Conservation (phyloP, 108 stramenopile genomes). For the Fistulifera solaris region DNA sequence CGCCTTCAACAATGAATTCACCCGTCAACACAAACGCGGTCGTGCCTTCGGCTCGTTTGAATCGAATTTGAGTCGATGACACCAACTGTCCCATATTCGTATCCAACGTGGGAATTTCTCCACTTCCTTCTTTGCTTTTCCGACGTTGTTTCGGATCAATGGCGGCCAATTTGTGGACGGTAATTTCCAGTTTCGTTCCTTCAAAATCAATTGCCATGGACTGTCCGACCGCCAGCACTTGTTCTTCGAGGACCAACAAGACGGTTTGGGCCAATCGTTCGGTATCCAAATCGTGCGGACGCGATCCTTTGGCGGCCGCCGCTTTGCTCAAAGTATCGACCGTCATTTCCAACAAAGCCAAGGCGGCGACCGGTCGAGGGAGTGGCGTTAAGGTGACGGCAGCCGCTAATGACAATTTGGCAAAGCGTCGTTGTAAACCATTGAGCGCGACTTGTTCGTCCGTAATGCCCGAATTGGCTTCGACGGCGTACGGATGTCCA, state of each 20-base stretch:
- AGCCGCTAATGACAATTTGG: constrained; percentile 44
- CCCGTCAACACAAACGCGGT: constrained; percentile 40
- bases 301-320: constrained; percentile 24
- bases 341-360: constrained; percentile 54
- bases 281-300: constrained; percentile 67
- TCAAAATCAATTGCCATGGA: constrained; percentile 83
- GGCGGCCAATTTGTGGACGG: constrained; percentile 30
- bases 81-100: constrained; percentile 52
- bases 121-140: constrained; percentile 9
- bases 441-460: constrained; percentile 69
- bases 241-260: constrained; percentile 55
- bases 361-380: constrained; percentile 41
- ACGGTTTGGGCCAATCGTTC: constrained; percentile 65
- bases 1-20: constrained; percentile 54
- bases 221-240: constrained; percentile 69
- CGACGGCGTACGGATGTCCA: constrained; percentile 66
- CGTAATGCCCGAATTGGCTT: constrained; percentile 48
- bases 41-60: constrained; percentile 41
- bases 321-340: constrained; percentile 74
- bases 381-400: constrained; percentile 50
- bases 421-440: constrained; percentile 72
- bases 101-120: constrained; percentile 11
- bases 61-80: constrained; percentile 49
- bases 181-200: constrained; percentile 74
- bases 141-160: constrained; percentile 24